These are phyloP conservation scores for Megacollybia marginata DNA, from an alignment of 768 basidiomycete genomes.

Conservation along the genomic window DNA sequence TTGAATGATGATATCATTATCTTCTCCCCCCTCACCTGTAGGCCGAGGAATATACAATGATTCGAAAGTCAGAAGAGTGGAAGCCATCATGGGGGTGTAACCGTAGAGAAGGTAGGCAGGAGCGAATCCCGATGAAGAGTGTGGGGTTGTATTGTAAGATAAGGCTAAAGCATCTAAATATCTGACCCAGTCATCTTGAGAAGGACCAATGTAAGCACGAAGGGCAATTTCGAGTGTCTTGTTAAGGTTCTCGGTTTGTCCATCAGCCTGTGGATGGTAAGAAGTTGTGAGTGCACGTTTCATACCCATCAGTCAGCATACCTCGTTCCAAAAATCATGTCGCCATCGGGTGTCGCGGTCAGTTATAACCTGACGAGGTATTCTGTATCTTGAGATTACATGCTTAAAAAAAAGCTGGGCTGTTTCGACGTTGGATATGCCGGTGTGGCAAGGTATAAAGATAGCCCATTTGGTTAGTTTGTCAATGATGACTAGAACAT, in stretches of 20 bases:
- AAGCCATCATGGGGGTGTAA: slow-evolving; percentile 12
- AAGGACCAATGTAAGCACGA: slow-evolving; percentile 19
- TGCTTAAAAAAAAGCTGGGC: slow-evolving; percentile 22
- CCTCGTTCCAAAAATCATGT: slow-evolving; percentile 17
- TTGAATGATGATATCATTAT: no score
- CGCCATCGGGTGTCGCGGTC: slow-evolving; percentile 19
- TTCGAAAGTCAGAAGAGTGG: no score
- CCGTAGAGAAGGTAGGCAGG: slow-evolving; percentile 22
- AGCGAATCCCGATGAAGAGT: slow-evolving; percentile 11
- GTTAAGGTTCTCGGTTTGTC: slow-evolving; percentile 27
- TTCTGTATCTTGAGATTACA: slow-evolving; percentile 15
- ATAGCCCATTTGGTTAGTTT: slow-evolving; percentile 26
- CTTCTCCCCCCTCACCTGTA: no score
- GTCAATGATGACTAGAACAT: no score
- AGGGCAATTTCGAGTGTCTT: slow-evolving; percentile 22
- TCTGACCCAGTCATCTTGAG: slow-evolving; percentile 15
- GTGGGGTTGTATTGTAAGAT: slow-evolving; percentile 22
- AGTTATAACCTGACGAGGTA: slow-evolving; percentile 19
- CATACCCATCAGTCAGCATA: slow-evolving; percentile 18
- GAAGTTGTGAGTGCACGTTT: slow-evolving; percentile 15
- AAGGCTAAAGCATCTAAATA: slow-evolving; percentile 15
- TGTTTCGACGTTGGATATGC: slow-evolving; percentile 15
- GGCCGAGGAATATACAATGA: no score
- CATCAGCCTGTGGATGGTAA: slow-evolving; percentile 26
- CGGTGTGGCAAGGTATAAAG: slow-evolving; percentile 26